phyloP scores from a whole-genome alignment of 2,329 filamentous ascomycete species.

The Cladosporium halotolerans region DNA sequence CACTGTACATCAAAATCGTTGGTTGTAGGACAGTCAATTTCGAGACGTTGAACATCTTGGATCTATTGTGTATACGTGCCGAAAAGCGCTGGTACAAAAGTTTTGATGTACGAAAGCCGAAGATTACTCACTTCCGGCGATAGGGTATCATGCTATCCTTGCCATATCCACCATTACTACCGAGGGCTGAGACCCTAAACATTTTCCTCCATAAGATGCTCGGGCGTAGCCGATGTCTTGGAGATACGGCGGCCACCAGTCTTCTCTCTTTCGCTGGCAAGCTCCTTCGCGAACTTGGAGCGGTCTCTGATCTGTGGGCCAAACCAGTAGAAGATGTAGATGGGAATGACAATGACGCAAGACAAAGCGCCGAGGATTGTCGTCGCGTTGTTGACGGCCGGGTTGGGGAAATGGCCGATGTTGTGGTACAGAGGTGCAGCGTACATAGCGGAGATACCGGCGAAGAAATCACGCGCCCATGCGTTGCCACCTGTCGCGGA shows the following conservation, averaged over 20 bases:
- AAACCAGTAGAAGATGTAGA: conserved; percentile 50
- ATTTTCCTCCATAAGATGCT: not conserved
- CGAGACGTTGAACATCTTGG: too few relatives aligned
- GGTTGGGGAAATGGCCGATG: conserved; percentile 32
- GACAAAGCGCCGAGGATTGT: conserved; percentile 47
- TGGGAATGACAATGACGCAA: conserved; percentile 45
- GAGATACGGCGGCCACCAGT: conserved; percentile 15
- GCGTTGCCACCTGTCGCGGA: conserved; percentile 69
- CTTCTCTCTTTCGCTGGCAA: conserved; percentile 28
- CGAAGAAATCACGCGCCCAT: conserved; percentile 63
- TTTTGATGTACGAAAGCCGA: too few relatives aligned
- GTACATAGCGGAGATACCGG: conserved; percentile 61
- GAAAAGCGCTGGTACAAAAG: too few relatives aligned
- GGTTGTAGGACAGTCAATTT: too few relatives aligned
- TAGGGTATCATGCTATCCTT: conserved; percentile 5
- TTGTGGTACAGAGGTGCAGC: conserved; percentile 52
- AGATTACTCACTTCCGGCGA: not conserved
- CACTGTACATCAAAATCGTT: too few relatives aligned
- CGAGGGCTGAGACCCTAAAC: not conserved
- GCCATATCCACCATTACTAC: not conserved
- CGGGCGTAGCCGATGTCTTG: conserved; percentile 4
- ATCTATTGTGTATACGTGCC: too few relatives aligned
- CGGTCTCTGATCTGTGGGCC: conserved; percentile 44
- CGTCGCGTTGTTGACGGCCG: conserved; percentile 43
- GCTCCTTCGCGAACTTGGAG: conserved; percentile 44